Base-by-base conservation (phyloP, 139 green algal genomes). In the Chara braunii region DNA sequence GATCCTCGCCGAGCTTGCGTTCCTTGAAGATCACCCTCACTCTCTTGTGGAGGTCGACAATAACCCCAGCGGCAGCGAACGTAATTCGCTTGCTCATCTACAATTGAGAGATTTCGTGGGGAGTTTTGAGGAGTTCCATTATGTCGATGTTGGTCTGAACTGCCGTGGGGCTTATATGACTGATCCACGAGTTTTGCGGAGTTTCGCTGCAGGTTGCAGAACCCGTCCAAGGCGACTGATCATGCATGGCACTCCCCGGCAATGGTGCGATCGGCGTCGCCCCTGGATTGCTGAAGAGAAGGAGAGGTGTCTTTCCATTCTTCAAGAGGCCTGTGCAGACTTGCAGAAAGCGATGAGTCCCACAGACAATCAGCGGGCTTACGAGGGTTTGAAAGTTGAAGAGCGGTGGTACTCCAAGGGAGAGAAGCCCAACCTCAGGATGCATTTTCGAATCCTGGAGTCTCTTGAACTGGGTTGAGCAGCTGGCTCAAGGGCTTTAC, bases 61-160 rank as follows among this genome's bases (percentile, higher is more conserved):
- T 9, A 50, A 11, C 23, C 34, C 53, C 14, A 54, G 11, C 53
- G 12, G 53, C 53, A 7, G 11, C 53, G 22, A 18, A 18, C 18
- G 40, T 18, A 48, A 26, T 18, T 48, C 40, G 18, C 18, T 18
- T 18, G 40, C 40, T 18, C 18, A 48, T 18, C 6, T 5, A 40
- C 35, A 28, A 32, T 8, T 30, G 32, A 22, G 36, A 5, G 9
- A 18, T n/a, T 43, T 74, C 5, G 11, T 75, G 7, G 30, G 44
- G 18, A 60, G 9, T 3, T 57, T 77, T 24, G 29, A 48, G 18
- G 68, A 22, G 45, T 6, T 89, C 35, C 81, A 87, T 37, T 87
- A 60, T 42, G 26, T 86, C 14, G 82, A 87, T 63, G 80, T 67
- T 6, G 82, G 82, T 4, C 67, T 88, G 33, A 87, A 87, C 45